A percentile compares a stretch with the other conserved stretches of the same genome.
These are phyloP conservation scores for Pyrenophora graminea DNA, from an alignment of 2,329 filamentous ascomycete species.

Conservation along the genomic window DNA sequence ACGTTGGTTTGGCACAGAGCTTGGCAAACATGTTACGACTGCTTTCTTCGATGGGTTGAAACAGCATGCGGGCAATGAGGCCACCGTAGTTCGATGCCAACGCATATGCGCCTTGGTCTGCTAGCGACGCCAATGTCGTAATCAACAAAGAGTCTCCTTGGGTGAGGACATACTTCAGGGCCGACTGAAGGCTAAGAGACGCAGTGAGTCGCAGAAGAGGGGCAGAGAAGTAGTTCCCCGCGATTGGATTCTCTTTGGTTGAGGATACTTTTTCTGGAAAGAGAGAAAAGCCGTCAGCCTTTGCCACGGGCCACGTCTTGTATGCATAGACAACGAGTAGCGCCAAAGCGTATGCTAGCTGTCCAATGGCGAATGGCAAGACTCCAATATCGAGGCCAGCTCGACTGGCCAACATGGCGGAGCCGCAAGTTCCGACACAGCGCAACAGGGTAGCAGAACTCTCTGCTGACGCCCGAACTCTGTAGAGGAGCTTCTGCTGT, in stretches of 20 bases:
- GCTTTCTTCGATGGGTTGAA: slow-evolving; percentile 95
- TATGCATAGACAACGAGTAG: slow-evolving; percentile 72
- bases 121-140: slow-evolving; percentile 72
- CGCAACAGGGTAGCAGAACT: slow-evolving; percentile 77
- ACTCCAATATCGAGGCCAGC: slow-evolving; percentile 66
- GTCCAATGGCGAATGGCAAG: slow-evolving; percentile 86
- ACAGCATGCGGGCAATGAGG: slow-evolving; percentile 81
- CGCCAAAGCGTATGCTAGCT: slow-evolving; percentile 73
- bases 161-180: slow-evolving; percentile 90
- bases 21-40: slow-evolving; percentile 88
- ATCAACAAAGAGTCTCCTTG: slow-evolving; percentile 93
- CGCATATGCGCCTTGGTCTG: slow-evolving; percentile 88
- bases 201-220: slow-evolving; percentile 72
- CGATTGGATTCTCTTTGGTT: slow-evolving; percentile 31
- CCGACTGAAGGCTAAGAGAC: slow-evolving; percentile 85
- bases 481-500: slow-evolving; percentile 80
- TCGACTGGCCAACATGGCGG: slow-evolving; percentile 67
- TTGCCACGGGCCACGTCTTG: slow-evolving; percentile 63
- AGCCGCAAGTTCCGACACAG: slow-evolving; percentile 73
- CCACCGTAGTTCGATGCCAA: slow-evolving; percentile 92
- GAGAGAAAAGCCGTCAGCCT: slow-evolving; percentile 69
- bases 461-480: slow-evolving; percentile 79
- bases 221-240: slow-evolving; percentile 61
- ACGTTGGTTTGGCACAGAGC: slow-evolving; percentile 59
- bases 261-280: slow-evolving; percentile 53